Base-by-base conservation (phyloP, 257 asterid genomes). In the Lycium ferocissimum region DNA sequence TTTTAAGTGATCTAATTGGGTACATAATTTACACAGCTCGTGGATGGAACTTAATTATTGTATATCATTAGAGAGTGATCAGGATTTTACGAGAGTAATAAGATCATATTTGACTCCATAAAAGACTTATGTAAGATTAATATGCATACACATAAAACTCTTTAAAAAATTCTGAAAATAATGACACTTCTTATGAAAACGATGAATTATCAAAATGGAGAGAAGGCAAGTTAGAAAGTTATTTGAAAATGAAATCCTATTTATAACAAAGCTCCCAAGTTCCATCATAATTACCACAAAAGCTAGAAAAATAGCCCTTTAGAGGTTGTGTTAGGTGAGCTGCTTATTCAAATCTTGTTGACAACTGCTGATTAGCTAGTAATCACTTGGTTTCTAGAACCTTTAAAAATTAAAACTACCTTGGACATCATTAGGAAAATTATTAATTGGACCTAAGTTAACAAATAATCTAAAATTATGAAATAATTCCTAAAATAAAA, bases 331-430 rank as follows among this genome's bases (percentile, higher is more conserved):
- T 76, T 76, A 26, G 82, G 82, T 76, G 4, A 53, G 47, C 82
- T 49, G 82, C 40, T 26, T 53, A 76, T 76, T 76, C 82, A 76
- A 76, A 76, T 51, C 65, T 76, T 76, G 15, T 76, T 76, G 82
- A 76, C 4, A 51, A 14, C 47, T 51, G 45, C 82, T 51, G 9
- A 76, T 76, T 76, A 76, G 14, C 82, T 51, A 76, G 63, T 26
- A 14, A 51, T 76, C 65, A 76, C 82, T 53, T 51, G 2, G 82
- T 53, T 76, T 76, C 82, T 53, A 76, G 82, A 76, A 76, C 14
- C 6, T 53, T 3, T 33, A 56, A 51, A 13, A 51, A 51, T 14
- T 53, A 76, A 76, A 76, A 14, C 26, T 76, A 76, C 63, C 40
- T 76, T 76, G 49, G 47, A 76, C 65, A 56, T 51, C 49, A 51